These are phyloP conservation scores for Paratrypanosoma confusum DNA, from an alignment of 208 protist species.

Conservation along the genomic window DNA sequence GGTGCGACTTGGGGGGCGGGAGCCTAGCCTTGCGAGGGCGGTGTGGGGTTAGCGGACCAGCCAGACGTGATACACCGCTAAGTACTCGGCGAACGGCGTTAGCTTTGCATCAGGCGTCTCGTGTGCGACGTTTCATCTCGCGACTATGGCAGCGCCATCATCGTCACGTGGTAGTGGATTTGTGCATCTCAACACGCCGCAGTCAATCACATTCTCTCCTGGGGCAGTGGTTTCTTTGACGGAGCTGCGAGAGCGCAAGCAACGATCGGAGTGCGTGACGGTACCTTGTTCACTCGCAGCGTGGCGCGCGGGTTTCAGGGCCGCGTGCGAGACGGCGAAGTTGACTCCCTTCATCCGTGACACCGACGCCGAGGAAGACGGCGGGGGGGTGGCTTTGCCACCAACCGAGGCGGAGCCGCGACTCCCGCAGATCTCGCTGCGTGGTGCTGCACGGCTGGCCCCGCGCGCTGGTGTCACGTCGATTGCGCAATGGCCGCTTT, in stretches of 20 bases:
- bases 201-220: slow-evolving; percentile 53
- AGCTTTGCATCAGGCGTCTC: too few relatives aligned
- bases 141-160: too few relatives aligned
- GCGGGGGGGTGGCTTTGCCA: slow-evolving; percentile 42
- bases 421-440: background rate
- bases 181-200: slow-evolving; percentile 80
- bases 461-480: slow-evolving; percentile 2
- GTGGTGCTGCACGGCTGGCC: background rate
- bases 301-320: slow-evolving; percentile 44
- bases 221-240: slow-evolving; percentile 52
- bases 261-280: slow-evolving; percentile 54
- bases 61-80: too few relatives aligned
- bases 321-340: slow-evolving; percentile 30
- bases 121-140: too few relatives aligned
- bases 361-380: slow-evolving; percentile 42
- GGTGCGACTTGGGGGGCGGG: too few relatives aligned
- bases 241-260: slow-evolving; percentile 28
- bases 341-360: slow-evolving; percentile 52
- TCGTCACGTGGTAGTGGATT: slow-evolving; percentile 60
- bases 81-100: too few relatives aligned
- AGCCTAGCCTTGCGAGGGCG: too few relatives aligned
- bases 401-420: slow-evolving; percentile 9
- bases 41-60: too few relatives aligned
- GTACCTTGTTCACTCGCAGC: slow-evolving; percentile 33
- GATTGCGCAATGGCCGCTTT: background rate